phyloP scores from a whole-genome alignment of 495 filamentous ascomycete species.

The Daldinia childiae region DNA sequence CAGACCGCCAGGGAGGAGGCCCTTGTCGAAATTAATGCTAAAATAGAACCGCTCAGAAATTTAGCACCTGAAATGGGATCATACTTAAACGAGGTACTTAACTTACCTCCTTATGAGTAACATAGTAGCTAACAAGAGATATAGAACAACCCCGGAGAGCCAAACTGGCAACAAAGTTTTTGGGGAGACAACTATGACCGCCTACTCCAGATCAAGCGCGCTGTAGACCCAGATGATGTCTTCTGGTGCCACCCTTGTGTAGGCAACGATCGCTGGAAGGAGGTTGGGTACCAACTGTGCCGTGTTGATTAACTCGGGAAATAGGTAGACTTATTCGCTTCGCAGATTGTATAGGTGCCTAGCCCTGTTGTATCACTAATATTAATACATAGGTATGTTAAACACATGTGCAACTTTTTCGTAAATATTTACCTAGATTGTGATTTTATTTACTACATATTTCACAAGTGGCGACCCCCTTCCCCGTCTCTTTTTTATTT shows the following conservation, averaged over 20 bases:
- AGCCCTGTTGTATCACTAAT: not conserved
- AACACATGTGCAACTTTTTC: not conserved
- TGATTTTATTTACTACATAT: not conserved
- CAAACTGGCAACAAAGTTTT: constrained; percentile 59
- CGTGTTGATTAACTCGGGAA: constrained; percentile 22
- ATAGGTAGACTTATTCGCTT: not conserved
- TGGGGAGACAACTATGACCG: constrained; percentile 62
- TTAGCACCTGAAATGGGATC: constrained; percentile 51
- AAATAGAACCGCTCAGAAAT: constrained; percentile 52
- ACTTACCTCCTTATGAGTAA: not conserved
- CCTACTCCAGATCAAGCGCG: constrained; percentile 58
- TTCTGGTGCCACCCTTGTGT: constrained; percentile 69
- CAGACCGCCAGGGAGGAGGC: constrained; percentile 51
- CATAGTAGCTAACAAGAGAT: constrained; percentile 18
- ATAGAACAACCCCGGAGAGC: constrained; percentile 60
- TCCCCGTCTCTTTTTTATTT: not conserved
- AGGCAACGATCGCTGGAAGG: constrained; percentile 67
- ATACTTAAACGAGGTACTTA: constrained; percentile 55
- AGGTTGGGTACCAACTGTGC: constrained; percentile 49
- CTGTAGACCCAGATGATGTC: constrained; percentile 65
- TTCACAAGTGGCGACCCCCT: too few relatives aligned
- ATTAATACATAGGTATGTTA: not conserved
- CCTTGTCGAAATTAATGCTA: constrained; percentile 51
- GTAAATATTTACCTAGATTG: not conserved
- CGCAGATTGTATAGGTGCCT: not conserved